phyloP scores from a whole-genome alignment of 2,329 filamentous ascomycete genomes.

The Biscogniauxia marginata region DNA sequence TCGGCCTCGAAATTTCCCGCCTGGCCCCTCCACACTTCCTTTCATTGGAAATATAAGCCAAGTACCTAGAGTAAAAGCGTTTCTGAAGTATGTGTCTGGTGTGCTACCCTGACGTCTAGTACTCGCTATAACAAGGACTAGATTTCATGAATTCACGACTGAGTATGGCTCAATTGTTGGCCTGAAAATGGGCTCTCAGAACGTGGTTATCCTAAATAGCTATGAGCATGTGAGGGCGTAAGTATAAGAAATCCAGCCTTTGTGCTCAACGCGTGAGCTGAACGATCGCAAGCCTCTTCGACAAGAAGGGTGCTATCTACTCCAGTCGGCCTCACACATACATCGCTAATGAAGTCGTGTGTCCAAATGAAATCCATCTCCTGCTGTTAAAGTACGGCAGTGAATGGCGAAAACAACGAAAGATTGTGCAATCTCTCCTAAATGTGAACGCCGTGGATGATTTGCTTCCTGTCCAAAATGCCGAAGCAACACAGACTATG shows the following conservation, averaged over 20 bases:
- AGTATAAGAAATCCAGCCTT: neutral
- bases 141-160: neutral
- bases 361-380: constrained; percentile 1
- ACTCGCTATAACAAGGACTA: neutral
- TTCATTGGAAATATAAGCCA: neutral
- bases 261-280: neutral
- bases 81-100: neutral
- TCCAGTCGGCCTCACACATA: neutral
- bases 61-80: neutral
- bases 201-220: constrained; percentile 2
- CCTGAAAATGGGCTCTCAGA: constrained; percentile 4
- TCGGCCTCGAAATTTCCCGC: constrained; percentile 4
- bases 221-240: constrained; percentile 4
- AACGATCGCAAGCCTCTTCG: neutral
- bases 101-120: neutral
- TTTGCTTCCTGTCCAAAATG: neutral
- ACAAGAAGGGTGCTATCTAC: neutral
- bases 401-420: constrained; percentile 1
- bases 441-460: neutral
- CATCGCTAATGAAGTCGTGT: neutral
- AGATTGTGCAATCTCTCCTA: neutral
- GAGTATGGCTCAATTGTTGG: constrained; percentile 5
- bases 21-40: neutral
- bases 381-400: neutral
- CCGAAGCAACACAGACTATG: constrained; percentile 1